A percentile compares a stretch with the other conserved stretches of the same genome.
phyloP scores from a whole-genome alignment of 805 yeast genomes.

The Lipomyces oligophaga region DNA sequence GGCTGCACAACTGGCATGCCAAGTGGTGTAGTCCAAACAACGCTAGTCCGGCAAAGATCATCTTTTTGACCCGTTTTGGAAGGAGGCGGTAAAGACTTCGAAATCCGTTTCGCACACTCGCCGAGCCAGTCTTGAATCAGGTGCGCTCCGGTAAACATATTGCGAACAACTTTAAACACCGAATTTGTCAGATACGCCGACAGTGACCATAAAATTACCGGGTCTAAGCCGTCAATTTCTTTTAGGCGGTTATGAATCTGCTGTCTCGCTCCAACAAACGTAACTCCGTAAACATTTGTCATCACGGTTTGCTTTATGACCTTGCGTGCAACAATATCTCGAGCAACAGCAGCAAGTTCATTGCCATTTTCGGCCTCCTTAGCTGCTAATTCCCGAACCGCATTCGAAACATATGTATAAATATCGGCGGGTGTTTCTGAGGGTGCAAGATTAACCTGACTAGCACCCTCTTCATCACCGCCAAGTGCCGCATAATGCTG shows the following conservation, averaged over 20 bases:
- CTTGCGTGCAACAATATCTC: constrained; percentile 70
- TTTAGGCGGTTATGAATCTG: constrained; percentile 79
- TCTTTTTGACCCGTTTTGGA: constrained; percentile 38
- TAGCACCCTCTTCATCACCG: constrained; percentile 62
- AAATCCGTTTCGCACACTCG: constrained; percentile 73
- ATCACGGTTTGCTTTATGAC: constrained; percentile 95
- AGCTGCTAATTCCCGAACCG: constrained; percentile 47
- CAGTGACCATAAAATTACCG: constrained; percentile 45
- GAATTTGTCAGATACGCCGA: constrained; percentile 66
- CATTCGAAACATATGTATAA: constrained; percentile 51
- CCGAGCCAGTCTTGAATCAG: constrained; percentile 95
- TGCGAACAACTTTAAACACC: constrained; percentile 80
- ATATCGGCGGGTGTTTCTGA: constrained; percentile 60
- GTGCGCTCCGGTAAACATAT: constrained; percentile 88
- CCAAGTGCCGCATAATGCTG: constrained; percentile 73
- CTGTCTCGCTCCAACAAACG: constrained; percentile 85
- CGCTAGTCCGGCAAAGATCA: constrained; percentile 69
- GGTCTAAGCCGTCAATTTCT: constrained; percentile 51
- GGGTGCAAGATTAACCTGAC: constrained; percentile 56
- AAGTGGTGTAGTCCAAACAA: constrained; percentile 96
- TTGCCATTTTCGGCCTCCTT: constrained; percentile 42
- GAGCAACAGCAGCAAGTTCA: constrained; percentile 42
- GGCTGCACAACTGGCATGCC: constrained; percentile 98
- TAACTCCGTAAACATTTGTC: constrained; percentile 98
- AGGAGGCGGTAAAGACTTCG: constrained; percentile 71